These are phyloP conservation scores for Epichloe sibirici DNA, from an alignment of 2,329 filamentous ascomycete species.

Conservation along the genomic window DNA sequence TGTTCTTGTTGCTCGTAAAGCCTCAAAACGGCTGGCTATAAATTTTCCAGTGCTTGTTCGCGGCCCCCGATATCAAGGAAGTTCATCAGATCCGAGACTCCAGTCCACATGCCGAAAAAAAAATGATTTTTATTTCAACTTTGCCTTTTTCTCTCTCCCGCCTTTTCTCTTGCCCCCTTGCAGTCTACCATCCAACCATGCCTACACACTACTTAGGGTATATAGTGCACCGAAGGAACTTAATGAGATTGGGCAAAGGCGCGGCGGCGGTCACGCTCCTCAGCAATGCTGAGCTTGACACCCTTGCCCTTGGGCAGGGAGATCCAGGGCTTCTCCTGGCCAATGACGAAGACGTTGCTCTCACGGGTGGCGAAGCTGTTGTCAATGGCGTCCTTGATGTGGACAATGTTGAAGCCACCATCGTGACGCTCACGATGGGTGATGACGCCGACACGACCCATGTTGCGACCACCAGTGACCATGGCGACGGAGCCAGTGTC, in stretches of 20 bases:
- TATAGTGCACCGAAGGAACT: conserved; percentile 10
- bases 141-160: too few species aligned
- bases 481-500: conserved; percentile 97
- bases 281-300: conserved; percentile 98
- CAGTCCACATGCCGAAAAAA: conserved; percentile 22
- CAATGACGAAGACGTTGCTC: conserved; percentile 99
- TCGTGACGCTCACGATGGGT: conserved; percentile 99
- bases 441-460: conserved; percentile 99
- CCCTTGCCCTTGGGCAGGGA: conserved; percentile 99
- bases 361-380: conserved; percentile 99
- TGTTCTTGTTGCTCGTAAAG: conserved; percentile 26
- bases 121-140: not conserved
- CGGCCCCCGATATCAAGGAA: conserved; percentile 17
- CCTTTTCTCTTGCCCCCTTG: conserved; percentile 4
- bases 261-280: conserved; percentile 97
- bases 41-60: conserved; percentile 13
- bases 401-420: conserved; percentile 99
- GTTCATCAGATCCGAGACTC: conserved; percentile 30
- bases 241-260: conserved; percentile 46
- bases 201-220: conserved; percentile 8
- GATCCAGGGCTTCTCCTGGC: conserved; percentile 97
- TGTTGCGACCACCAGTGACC: conserved; percentile 99
- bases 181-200: conserved; percentile 8
- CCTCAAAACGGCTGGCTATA: conserved; percentile 22
- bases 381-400: conserved; percentile 99